Evolutionary conservation across 2,329 filamentous ascomycete species (phyloP), one percentile per base, ranked within the genome.

Genomic region (Rhinocladiella mackenziei): DNA sequence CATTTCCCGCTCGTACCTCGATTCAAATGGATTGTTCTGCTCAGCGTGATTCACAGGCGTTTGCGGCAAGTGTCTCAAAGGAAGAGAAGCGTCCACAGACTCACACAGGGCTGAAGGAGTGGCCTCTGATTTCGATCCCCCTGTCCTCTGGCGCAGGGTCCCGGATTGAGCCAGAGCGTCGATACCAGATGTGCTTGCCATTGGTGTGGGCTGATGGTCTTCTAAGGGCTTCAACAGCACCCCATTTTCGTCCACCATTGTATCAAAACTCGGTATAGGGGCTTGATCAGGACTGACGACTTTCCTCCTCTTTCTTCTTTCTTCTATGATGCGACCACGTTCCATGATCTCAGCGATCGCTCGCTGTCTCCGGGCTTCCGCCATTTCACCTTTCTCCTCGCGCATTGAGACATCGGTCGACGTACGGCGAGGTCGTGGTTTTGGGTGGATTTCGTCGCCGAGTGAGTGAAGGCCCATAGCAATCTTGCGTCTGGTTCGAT

Each of bases 401-500:
- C 61, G 65, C 66, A 72, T 73, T 4, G 71, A 74, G 28, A 68
- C 68, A 50, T 74, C 70, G 34, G 67, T 35, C 36, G 39, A 7
- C 47, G 53, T 23, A 23, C 32, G 59, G 22, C 45, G 45, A 49
- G 60, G 49, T 54, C 55, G 58, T 55, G 67, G 58, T 59, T 48
- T 62, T 3, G 74, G 73, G 39, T 77, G 71, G 26, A 81, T 71
- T 39, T 80, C 78, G 59, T 82, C 76, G 36, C 77, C 77, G 8
- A 81, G 68, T 26, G 70, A 73, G 56, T 80, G 73, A 22, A 83
- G 62, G 10, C 78, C 73, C 46, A 78, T 61, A 14, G 76, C 77
- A 50, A 83, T 73, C 61, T 78, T 81, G 44, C 76, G 76, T 33
- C 79, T 75, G 43, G 76, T 78, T 43, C 75, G 71, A 44, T 78